Evolutionary conservation across 2,329 filamentous ascomycete species (phyloP).

Genomic region (Penicillium sp.): DNA sequence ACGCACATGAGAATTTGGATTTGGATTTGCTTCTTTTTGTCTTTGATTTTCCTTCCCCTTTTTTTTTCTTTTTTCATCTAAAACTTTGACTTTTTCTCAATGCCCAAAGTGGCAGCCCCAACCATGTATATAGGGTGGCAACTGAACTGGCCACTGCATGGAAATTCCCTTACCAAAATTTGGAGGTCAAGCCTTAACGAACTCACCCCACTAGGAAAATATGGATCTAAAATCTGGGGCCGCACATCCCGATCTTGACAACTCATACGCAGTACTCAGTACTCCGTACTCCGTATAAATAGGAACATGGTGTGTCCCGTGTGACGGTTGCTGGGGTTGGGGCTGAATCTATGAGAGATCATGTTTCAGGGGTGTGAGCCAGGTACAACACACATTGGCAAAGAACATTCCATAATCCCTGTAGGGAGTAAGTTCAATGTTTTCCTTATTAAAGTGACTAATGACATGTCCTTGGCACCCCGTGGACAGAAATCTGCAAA

Average conservation of each 20-base stretch:
- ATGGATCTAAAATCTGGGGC: slow-evolving; percentile 24
- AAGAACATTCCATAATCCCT: slow-evolving; percentile 21
- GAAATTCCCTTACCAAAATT: not conserved
- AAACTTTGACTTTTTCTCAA: not conserved
- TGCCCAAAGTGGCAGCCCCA: slow-evolving; percentile 3
- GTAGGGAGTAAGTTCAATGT: not conserved
- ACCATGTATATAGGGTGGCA: not conserved
- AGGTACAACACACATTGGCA: slow-evolving; percentile 3
- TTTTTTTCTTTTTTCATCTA: not conserved
- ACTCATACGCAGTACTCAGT: not conserved
- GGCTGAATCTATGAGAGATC: slow-evolving; percentile 2
- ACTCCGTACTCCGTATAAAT: not conserved
- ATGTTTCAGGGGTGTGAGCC: slow-evolving; percentile 4
- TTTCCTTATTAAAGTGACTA: not conserved
- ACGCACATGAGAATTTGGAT: not conserved
- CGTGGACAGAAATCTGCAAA: not conserved
- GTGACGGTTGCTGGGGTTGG: slow-evolving; percentile 1
- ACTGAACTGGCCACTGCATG: not conserved
- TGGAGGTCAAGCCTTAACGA: slow-evolving; percentile 4
- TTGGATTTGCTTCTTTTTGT: not conserved
- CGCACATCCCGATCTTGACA: slow-evolving; percentile 19
- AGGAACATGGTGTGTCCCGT: not conserved
- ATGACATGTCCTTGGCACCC: not conserved
- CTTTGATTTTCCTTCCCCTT: not conserved
- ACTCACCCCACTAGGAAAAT: slow-evolving; percentile 15